These are phyloP conservation scores for Aspergillus texensis DNA, from an alignment of 2,329 filamentous ascomycete species.

Conservation along the genomic window DNA sequence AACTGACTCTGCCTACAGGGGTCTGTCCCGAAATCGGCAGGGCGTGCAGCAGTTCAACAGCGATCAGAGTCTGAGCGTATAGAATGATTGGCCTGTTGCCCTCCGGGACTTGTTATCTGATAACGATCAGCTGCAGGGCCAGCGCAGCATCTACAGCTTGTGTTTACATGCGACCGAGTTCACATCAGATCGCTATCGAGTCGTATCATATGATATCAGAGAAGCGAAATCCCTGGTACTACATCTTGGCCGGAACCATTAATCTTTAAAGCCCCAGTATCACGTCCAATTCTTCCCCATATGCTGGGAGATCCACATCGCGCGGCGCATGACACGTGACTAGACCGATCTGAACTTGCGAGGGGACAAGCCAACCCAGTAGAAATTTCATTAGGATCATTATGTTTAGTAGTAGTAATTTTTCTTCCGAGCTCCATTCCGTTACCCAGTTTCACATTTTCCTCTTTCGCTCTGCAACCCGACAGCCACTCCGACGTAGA, in stretches of 20 bases:
- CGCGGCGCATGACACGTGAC: neutral
- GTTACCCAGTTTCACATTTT: neutral
- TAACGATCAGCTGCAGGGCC: conserved; percentile 1
- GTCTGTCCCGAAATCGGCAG: neutral
- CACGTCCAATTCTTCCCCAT: neutral
- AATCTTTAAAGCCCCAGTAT: too few species aligned
- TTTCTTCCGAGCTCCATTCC: neutral
- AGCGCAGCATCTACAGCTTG: neutral
- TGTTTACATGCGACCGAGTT: neutral
- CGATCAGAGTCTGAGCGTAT: neutral
- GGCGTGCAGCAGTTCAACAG: conserved; percentile 1
- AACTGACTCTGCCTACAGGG: neutral
- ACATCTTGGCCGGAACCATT: too few species aligned
- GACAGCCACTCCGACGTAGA: neutral
- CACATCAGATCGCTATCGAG: neutral
- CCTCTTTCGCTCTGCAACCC: neutral
- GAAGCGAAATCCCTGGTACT: neutral
- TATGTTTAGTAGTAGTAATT: neutral
- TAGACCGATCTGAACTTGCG: neutral
- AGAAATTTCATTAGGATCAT: too few species aligned
- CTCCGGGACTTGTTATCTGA: neutral
- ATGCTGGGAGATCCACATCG: neutral
- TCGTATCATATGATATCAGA: neutral
- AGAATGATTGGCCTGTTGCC: neutral
- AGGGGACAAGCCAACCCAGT: neutral